Evolutionary conservation across 2,329 filamentous ascomycete species (phyloP).

Genomic region (Beauveria asiatica): DNA sequence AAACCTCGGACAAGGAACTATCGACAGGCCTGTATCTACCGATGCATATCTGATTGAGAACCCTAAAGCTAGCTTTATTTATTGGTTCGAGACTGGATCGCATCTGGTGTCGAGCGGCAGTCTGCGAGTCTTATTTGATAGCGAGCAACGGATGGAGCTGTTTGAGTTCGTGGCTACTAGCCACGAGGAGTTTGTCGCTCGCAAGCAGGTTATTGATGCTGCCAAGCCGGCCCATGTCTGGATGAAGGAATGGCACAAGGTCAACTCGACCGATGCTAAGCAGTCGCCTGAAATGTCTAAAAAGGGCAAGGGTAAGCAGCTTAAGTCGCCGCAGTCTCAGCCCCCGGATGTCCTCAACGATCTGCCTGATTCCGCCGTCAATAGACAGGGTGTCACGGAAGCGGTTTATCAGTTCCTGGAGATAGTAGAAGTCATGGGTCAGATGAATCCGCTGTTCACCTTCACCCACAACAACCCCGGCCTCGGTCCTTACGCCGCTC

Average conservation of each 20-base stretch:
- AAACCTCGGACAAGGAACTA: slow-evolving; percentile 60
- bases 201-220: slow-evolving; percentile 53
- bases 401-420: slow-evolving; percentile 57
- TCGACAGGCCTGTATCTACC: slow-evolving; percentile 47
- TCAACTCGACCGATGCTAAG: slow-evolving; percentile 50
- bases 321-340: slow-evolving; percentile 51
- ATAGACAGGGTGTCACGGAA: slow-evolving; percentile 51
- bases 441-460: slow-evolving; percentile 56
- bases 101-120: slow-evolving; percentile 73
- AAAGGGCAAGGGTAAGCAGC: slow-evolving; percentile 49
- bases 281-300: slow-evolving; percentile 59
- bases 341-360: slow-evolving; percentile 50
- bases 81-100: slow-evolving; percentile 78
- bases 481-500: slow-evolving; percentile 47
- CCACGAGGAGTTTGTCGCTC: slow-evolving; percentile 78
- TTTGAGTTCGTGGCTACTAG: slow-evolving; percentile 70
- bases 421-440: slow-evolving; percentile 58
- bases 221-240: slow-evolving; percentile 55
- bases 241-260: slow-evolving; percentile 56
- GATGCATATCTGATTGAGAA: slow-evolving; percentile 70
- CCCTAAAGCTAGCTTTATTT: slow-evolving; percentile 69
- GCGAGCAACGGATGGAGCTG: slow-evolving; percentile 70
- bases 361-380: slow-evolving; percentile 50
- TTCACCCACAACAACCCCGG: slow-evolving; percentile 48
- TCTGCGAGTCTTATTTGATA: slow-evolving; percentile 71